These are phyloP conservation scores for Dryadomyces sulphureus DNA, from an alignment of 2,329 filamentous ascomycete species.

Conservation along the genomic window DNA sequence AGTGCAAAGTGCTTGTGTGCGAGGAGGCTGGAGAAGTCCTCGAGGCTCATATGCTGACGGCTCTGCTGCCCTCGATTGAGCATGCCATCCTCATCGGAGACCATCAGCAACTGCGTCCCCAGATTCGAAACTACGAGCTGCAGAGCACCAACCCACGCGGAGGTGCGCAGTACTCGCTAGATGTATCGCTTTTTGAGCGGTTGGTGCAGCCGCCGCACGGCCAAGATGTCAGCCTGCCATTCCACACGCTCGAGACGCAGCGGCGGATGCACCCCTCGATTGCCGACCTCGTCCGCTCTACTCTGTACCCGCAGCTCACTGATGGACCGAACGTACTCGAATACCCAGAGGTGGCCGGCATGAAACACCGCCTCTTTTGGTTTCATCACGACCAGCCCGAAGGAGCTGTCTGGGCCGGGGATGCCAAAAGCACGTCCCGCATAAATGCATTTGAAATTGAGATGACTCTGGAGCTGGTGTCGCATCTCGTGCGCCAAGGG, in stretches of 20 bases:
- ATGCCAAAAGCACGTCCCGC: conserved; percentile 5
- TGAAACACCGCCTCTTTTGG: conserved; percentile 43
- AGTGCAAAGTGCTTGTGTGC: conserved; percentile 43
- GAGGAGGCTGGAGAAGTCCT: conserved; percentile 58
- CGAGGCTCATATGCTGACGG: conserved; percentile 45
- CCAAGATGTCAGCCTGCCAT: conserved; percentile 10
- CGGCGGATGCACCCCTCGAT: conserved; percentile 52
- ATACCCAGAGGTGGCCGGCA: conserved; percentile 35
- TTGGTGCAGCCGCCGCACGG: conserved; percentile 9
- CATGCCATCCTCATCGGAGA: conserved; percentile 51
- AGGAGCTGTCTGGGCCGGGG: conserved; percentile 14
- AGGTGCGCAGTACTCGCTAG: conserved; percentile 32
- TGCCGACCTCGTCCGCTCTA: conserved; percentile 38
- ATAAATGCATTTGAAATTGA: conserved; percentile 38
- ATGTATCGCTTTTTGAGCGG: conserved; percentile 48
- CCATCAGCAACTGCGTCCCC: conserved; percentile 45
- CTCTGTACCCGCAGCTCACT: conserved; percentile 39
- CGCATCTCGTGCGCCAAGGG: conserved; percentile 51
- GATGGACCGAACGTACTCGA: conserved; percentile 27
- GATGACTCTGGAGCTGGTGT: conserved; percentile 47
- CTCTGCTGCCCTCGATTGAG: conserved; percentile 43
- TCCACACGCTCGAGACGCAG: conserved; percentile 37
- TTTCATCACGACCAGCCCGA: conserved; percentile 41
- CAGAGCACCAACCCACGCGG: conserved; percentile 34
- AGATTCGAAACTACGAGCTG: conserved; percentile 39